Evolutionary conservation across 2,329 filamentous ascomycete species (phyloP).

Genomic region (Exophiala xenobiotica): DNA sequence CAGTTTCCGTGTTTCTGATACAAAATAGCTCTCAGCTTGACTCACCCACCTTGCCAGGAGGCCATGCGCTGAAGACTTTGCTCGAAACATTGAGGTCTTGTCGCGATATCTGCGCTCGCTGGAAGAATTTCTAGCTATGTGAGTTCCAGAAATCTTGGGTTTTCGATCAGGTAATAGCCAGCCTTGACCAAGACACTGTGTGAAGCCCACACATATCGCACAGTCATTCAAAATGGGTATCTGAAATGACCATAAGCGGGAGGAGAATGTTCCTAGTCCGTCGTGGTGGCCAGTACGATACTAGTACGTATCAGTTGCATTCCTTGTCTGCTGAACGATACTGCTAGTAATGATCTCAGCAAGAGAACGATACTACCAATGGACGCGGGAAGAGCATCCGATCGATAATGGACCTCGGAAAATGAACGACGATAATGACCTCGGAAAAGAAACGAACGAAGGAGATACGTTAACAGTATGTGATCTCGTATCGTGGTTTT

Average conservation of each 20-base stretch:
- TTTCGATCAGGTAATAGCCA: background rate
- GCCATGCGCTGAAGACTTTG: background rate
- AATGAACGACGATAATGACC: too few species aligned
- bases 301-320: background rate
- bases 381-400: too few species aligned
- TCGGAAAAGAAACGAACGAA: background rate
- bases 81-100: background rate
- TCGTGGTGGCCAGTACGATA: background rate
- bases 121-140: background rate
- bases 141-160: background rate
- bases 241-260: too few species aligned
- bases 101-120: background rate
- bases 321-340: background rate
- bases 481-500: too few species aligned
- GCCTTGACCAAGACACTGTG: background rate
- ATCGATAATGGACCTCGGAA: too few species aligned
- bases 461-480: too few species aligned
- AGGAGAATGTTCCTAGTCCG: too few species aligned
- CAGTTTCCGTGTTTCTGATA: background rate
- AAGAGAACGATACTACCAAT: too few species aligned
- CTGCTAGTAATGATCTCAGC: too few species aligned
- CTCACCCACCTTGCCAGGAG: background rate
- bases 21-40: background rate
- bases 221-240: too few species aligned
- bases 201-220: too few species aligned